Evolutionary conservation across 2,329 filamentous ascomycete genomes (phyloP), one percentile per base, ranked within the genome.

Genomic region (Pseudocercospora cruenta): DNA sequence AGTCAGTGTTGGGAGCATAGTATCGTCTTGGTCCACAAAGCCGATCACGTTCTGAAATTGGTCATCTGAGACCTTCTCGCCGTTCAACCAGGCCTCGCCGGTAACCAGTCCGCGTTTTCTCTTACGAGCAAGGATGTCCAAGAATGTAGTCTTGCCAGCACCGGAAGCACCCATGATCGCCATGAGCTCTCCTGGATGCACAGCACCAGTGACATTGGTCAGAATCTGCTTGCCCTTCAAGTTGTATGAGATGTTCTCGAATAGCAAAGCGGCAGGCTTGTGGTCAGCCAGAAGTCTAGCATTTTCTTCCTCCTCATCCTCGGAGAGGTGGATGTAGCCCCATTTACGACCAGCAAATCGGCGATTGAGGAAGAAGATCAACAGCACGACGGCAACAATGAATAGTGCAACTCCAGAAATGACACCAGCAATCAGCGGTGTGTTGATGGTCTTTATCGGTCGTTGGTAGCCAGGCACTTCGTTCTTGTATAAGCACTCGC

Each of bases 121-220:
- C 84, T 98, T 99, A 69, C 94, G 89, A 8, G 95, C 95, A 55
- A 99, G 83, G 66, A 99, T 97, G 76, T 99, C 95, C 53, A 99
- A 83, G 79, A 99, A 98, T 0, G 93, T 97, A 0, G 95, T 99
- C 81, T 99, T 99, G 66, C 95, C 95, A 49, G 95, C 96, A 31
- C 95, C 95, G 0, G 95, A 99, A 7, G 95, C 94, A 64, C 95
- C 95, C 94, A 99, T 99, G 74, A 99, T 96, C 8, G 95, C 95
- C 71, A 94, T 92, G 7, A 98, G 88, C 78, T 99, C 93, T n/a
- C 96, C 96, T 2, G 94, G 93, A 71, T 91, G 91, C n/a, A 94
- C 94, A 49, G 93, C 89, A 55, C 95, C 95, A 70, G 90, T 89
- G 36, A 99, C 90, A 14, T 87, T 88, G 16, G 86, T 85, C 2